Conservation (phyloP, 1,139 yeast genomes). For the Trichomonascaceae sp. region DNA sequence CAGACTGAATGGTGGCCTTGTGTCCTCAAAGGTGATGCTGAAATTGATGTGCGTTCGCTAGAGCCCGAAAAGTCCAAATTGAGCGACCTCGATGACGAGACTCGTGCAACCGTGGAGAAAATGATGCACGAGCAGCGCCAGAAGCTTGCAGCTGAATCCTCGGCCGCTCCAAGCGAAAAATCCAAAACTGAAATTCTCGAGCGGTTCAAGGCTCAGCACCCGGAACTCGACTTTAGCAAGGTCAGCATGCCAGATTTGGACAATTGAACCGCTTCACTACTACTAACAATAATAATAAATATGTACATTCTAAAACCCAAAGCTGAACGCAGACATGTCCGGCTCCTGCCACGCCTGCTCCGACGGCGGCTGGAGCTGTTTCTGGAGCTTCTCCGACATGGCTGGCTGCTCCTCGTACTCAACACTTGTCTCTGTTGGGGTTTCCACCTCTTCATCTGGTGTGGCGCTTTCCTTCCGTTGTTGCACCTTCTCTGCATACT, state of each 20-base stretch:
- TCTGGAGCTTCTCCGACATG: too few species aligned
- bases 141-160: slow-evolving; percentile 27
- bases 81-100: slow-evolving; percentile 31
- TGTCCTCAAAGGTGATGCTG: slow-evolving; percentile 30
- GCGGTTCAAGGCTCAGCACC: slow-evolving; percentile 31
- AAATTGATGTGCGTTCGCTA: slow-evolving; percentile 29
- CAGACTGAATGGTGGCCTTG: slow-evolving; percentile 36
- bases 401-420: slow-evolving; percentile 4
- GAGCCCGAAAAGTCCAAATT: slow-evolving; percentile 31
- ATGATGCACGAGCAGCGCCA: slow-evolving; percentile 36
- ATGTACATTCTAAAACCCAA: slow-evolving; percentile 32
- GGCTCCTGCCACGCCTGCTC: slow-evolving; percentile 49
- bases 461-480: slow-evolving; percentile 8
- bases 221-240: slow-evolving; percentile 30
- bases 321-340: slow-evolving; percentile 66
- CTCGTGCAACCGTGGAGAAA: slow-evolving; percentile 34
- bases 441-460: slow-evolving; percentile 2
- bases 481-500: too few species aligned
- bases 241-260: slow-evolving; percentile 11
- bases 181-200: slow-evolving; percentile 24
- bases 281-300: background rate
- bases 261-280: too few species aligned
- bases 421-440: background rate
- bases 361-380: too few species aligned
- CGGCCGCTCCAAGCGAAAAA: slow-evolving; percentile 23